phyloP scores from a whole-genome alignment of 208 protist species.

The Trypanosoma caninum region DNA sequence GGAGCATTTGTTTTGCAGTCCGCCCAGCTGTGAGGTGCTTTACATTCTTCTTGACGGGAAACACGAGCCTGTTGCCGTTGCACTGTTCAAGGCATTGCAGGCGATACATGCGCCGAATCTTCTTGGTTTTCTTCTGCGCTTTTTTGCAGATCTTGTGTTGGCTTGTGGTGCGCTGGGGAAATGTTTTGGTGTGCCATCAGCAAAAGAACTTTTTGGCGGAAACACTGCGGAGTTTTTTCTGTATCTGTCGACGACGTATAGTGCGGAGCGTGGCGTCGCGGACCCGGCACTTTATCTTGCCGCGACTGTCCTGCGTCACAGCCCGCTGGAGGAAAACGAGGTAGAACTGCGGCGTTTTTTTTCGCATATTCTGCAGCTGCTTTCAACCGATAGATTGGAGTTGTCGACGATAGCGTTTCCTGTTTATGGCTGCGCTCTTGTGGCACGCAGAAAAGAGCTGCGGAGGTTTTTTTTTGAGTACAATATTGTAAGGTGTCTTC shows the following conservation, averaged over 20 bases:
- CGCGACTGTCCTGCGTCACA: conserved; percentile 65
- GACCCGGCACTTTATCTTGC: conserved; percentile 79
- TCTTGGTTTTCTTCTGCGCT: conserved; percentile 69
- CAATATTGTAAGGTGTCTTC: conserved; percentile 57
- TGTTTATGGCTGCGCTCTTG: conserved; percentile 73
- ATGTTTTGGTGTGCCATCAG: conserved; percentile 44
- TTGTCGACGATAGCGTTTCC: conserved; percentile 62
- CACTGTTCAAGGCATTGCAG: conserved; percentile 53
- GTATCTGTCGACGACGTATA: conserved; percentile 37
- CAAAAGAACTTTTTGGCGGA: conserved; percentile 42
- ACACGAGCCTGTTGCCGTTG: conserved; percentile 45
- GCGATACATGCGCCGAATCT: conserved; percentile 39
- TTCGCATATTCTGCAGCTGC: conserved; percentile 34
- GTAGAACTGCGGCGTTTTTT: conserved; percentile 65
- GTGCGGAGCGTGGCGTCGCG: conserved; percentile 38
- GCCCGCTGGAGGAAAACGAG: conserved; percentile 39
- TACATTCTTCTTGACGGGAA: conserved; percentile 51
- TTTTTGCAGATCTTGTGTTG: conserved; percentile 73
- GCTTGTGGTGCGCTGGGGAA: conserved; percentile 35
- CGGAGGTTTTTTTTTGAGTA: conserved; percentile 72
- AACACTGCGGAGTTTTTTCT: conserved; percentile 53
- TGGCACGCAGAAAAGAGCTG: conserved; percentile 69
- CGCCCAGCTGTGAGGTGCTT: conserved; percentile 48
- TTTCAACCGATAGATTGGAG: conserved; percentile 57
- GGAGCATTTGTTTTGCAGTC: conserved; percentile 78